These are phyloP conservation scores for Pycnococcus provasolii DNA, from an alignment of 139 green algal genomes.

Conservation along the genomic window DNA sequence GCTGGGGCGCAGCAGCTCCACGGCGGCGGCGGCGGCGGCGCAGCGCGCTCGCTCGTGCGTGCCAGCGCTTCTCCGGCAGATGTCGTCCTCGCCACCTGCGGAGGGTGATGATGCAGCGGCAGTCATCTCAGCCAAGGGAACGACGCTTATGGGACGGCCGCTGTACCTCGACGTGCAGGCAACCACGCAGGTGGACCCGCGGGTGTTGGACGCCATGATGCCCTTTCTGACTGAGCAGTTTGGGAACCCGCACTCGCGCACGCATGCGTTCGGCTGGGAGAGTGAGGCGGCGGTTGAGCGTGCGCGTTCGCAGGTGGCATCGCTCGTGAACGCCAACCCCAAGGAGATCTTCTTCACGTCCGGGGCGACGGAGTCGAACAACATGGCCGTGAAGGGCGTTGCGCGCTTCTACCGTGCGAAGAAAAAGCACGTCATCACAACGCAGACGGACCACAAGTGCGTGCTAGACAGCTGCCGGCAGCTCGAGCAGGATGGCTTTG, in stretches of 20 bases:
- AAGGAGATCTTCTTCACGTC: constrained; percentile 99
- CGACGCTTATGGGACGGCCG: constrained; percentile 64
- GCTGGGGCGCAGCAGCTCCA: no score
- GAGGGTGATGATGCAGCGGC: no score
- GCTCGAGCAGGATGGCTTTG: constrained; percentile 66
- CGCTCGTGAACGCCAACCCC: constrained; percentile 73
- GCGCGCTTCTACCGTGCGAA: constrained; percentile 76
- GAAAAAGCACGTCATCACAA: constrained; percentile 96
- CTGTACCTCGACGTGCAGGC: constrained; percentile 96
- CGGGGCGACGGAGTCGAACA: constrained; percentile 96
- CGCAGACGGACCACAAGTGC: constrained; percentile 95
- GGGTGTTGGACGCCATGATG: constrained; percentile 92
- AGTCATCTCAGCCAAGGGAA: constrained; percentile 56
- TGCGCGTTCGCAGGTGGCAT: constrained; percentile 69
- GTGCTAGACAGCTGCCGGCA: constrained; percentile 89
- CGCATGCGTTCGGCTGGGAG: constrained; percentile 96
- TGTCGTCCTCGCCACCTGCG: no score
- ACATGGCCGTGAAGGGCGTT: constrained; percentile 93
- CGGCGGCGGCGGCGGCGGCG: no score
- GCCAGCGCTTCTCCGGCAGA: no score
- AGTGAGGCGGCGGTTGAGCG: constrained; percentile 82
- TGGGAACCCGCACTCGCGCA: constrained; percentile 95
- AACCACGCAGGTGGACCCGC: constrained; percentile 87
- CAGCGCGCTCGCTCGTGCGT: no score
- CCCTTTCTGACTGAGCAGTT: constrained; percentile 86